A percentile compares a stretch with the other conserved stretches of the same genome.
Conservation (phyloP, 495 filamentous ascomycete species). For the Penicillium odoratum region DNA sequence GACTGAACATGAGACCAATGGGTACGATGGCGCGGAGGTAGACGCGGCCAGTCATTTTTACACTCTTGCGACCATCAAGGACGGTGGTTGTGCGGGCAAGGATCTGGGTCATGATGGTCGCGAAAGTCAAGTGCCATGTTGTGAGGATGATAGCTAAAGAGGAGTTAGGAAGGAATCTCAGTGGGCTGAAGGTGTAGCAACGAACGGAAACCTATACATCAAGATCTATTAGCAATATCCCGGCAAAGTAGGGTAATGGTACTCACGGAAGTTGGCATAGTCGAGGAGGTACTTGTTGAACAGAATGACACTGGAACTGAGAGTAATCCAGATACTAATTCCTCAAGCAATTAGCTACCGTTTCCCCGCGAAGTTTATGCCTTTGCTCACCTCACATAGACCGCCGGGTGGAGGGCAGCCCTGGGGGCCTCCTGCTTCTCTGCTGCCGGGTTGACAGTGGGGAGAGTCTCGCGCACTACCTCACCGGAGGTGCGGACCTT, state of each 20-base stretch:
- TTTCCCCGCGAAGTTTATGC: not conserved
- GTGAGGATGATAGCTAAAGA: constrained; percentile 68
- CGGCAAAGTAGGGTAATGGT: not conserved
- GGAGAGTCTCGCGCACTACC: constrained; percentile 63
- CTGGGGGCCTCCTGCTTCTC: constrained; percentile 68
- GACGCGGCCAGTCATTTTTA: constrained; percentile 91
- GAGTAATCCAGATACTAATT: constrained; percentile 78
- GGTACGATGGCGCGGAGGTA: constrained; percentile 90
- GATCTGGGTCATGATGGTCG: constrained; percentile 86
- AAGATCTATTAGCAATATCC: constrained; percentile 7
- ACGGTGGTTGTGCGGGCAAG: constrained; percentile 81
- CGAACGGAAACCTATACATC: constrained; percentile 44
- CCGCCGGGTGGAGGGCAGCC: constrained; percentile 70
- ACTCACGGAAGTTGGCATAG: constrained; percentile 79
- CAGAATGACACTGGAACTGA: constrained; percentile 91
- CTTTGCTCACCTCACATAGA: constrained; percentile 81
- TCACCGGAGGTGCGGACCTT: constrained; percentile 81
- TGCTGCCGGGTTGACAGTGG: constrained; percentile 71
- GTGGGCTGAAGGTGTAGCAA: not conserved
- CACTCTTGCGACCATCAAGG: constrained; percentile 84
- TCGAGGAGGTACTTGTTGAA: constrained; percentile 99
- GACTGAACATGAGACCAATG: constrained; percentile 89
- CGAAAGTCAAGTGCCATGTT: constrained; percentile 89
- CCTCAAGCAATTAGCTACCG: not conserved
- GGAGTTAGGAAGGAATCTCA: constrained; percentile 19